A percentile compares a stretch with the other conserved stretches of the same genome.
Conservation (phyloP, 2,329 filamentous ascomycete species). For the Tolypocladium cylindrosporum region DNA sequence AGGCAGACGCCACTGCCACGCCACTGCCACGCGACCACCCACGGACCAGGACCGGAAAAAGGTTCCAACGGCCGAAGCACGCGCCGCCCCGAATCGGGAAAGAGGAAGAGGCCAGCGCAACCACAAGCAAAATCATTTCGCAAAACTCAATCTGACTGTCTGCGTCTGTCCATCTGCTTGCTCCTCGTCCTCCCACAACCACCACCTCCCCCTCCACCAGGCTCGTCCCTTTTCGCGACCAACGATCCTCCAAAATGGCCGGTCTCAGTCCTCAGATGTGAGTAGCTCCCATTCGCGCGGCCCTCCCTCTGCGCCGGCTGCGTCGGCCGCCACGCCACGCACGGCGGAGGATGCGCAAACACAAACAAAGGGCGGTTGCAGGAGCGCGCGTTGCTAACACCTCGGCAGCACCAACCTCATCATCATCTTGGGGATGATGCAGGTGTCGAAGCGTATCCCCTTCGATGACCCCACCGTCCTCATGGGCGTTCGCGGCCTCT, state of each 20-base stretch:
- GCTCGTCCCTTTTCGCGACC: conserved; percentile 2
- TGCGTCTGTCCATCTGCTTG: neutral
- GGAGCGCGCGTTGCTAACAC: neutral
- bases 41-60: conserved; percentile 7
- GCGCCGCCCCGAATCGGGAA: neutral
- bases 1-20: neutral
- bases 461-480: conserved; percentile 71
- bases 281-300: conserved; percentile 12
- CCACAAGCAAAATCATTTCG: neutral
- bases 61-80: conserved; percentile 6
- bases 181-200: neutral
- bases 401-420: conserved; percentile 69
- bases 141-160: neutral
- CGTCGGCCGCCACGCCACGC: neutral
- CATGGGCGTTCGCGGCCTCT: conserved; percentile 44
- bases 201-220: neutral
- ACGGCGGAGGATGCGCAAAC: neutral
- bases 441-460: conserved; percentile 89
- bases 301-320: neutral
- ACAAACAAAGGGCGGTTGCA: neutral
- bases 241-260: conserved; percentile 39
- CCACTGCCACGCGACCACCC: neutral
- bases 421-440: conserved; percentile 97
- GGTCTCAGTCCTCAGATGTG: conserved; percentile 56
- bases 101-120: conserved; percentile 10